These are phyloP conservation scores for Calonectria ilicicola DNA, from an alignment of 2,329 filamentous ascomycete genomes.

Conservation along the genomic window DNA sequence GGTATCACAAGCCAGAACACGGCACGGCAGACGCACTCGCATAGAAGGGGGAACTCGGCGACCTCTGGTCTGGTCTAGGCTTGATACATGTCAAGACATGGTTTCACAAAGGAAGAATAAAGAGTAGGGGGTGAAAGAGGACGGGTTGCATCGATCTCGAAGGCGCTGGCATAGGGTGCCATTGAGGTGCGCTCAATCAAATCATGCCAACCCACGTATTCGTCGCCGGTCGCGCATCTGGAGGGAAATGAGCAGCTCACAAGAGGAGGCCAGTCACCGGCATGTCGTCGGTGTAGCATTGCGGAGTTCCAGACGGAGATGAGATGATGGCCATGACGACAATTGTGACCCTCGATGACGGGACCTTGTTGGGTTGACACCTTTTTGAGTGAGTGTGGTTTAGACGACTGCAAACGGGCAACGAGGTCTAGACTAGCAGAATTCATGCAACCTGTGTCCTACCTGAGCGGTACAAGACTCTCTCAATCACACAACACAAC, in stretches of 20 bases:
- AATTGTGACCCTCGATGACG: neutral
- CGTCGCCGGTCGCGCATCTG: neutral
- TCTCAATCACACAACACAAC: neutral
- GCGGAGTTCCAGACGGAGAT: neutral
- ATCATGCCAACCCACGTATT: slow-evolving; percentile 29
- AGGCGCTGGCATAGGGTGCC: neutral
- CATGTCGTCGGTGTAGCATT: slow-evolving; percentile 1
- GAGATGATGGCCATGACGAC: slow-evolving; percentile 2
- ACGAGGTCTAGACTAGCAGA: neutral
- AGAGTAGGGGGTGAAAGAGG: neutral
- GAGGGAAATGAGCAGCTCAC: neutral
- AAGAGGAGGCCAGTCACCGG: neutral
- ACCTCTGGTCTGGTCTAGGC: neutral
- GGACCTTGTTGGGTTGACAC: neutral
- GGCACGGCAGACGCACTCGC: neutral
- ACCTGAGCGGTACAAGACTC: neutral
- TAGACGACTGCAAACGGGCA: neutral
- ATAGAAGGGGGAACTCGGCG: neutral
- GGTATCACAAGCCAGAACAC: neutral
- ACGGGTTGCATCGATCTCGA: slow-evolving; percentile 14
- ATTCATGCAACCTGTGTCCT: neutral
- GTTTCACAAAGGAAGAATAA: neutral
- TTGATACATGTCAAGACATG: neutral
- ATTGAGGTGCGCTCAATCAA: slow-evolving; percentile 10
- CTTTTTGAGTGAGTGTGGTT: neutral